A percentile compares a stretch with the other conserved stretches of the same genome.
Evolutionary conservation across 2,329 filamentous ascomycete species (phyloP).

Genomic region (Microdochium nivale): DNA sequence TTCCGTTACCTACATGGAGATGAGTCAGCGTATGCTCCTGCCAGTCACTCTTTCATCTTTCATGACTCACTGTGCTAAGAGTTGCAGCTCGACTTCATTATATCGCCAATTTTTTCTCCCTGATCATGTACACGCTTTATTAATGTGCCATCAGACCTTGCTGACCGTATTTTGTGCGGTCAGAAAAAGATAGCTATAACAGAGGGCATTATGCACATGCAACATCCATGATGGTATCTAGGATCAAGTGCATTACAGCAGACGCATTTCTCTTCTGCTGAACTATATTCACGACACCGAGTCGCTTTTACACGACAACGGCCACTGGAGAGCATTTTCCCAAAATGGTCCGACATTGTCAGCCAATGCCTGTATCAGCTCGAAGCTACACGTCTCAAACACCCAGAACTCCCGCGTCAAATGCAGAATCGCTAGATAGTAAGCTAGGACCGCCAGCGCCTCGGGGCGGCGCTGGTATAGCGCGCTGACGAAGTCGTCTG

Average conservation of each 20-base stretch:
- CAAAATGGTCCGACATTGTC: background rate
- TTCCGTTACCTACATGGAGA: too few species aligned
- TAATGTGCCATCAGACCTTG: too few species aligned
- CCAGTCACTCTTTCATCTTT: too few species aligned
- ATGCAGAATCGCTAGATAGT: conserved; percentile 26
- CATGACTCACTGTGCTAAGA: too few species aligned
- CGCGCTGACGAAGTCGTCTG: conserved; percentile 18
- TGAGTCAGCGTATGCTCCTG: too few species aligned
- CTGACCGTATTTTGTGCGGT: too few species aligned
- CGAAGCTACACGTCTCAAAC: conserved; percentile 2
- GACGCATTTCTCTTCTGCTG: too few species aligned
- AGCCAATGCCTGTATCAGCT: background rate
- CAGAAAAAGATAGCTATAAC: too few species aligned
- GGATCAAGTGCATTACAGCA: background rate
- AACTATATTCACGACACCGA: background rate
- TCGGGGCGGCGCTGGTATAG: conserved; percentile 20
- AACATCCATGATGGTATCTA: background rate
- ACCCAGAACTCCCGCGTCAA: conserved; percentile 11
- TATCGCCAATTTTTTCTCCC: too few species aligned
- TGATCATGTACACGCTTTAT: too few species aligned
- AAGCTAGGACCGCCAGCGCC: conserved; percentile 24
- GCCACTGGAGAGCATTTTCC: background rate
- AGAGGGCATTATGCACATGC: too few species aligned
- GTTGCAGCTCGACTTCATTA: too few species aligned
- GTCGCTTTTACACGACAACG: background rate